phyloP scores from a whole-genome alignment of 768 basidiomycete species.

The Russula sp. region DNA sequence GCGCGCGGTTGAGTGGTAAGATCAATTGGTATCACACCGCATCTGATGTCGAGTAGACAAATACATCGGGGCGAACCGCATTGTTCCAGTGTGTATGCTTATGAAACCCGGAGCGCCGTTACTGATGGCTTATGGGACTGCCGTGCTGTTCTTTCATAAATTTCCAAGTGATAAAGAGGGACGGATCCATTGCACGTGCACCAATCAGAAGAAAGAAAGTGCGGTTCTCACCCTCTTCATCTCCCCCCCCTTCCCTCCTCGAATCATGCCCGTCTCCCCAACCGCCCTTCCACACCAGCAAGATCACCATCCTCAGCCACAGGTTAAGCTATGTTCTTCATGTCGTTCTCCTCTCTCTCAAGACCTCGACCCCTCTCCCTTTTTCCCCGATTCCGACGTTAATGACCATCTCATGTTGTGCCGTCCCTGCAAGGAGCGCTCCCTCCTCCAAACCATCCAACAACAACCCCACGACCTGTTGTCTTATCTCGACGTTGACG shows the following conservation, averaged over 20 bases:
- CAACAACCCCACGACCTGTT: constrained; percentile 9
- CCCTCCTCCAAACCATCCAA: constrained; percentile 7
- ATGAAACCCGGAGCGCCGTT: not conserved
- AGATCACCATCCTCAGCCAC: constrained; percentile 13
- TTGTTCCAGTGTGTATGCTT: not conserved
- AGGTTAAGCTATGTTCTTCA: constrained; percentile 22
- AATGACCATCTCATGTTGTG: constrained; percentile 22
- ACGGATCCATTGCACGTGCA: constrained; percentile 14
- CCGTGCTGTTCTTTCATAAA: not conserved
- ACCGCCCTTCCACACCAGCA: constrained; percentile 12
- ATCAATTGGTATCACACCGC: not conserved
- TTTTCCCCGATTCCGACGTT: constrained; percentile 17
- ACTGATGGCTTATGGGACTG: not conserved
- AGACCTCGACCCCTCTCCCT: constrained; percentile 18
- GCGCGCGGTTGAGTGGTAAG: not conserved
- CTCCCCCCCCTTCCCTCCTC: not conserved
- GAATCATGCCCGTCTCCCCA: constrained; percentile 16
- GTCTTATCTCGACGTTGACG: not conserved
- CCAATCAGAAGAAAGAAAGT: not conserved
- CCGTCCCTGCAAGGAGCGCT: constrained; percentile 19
- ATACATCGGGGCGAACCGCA: not conserved
- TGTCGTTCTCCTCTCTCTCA: constrained; percentile 21
- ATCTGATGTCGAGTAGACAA: not conserved
- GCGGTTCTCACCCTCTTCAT: not conserved
- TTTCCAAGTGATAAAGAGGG: not conserved